Base-by-base conservation (phyloP, 2,329 filamentous ascomycete genomes). In the Exophiala alcalophila region DNA sequence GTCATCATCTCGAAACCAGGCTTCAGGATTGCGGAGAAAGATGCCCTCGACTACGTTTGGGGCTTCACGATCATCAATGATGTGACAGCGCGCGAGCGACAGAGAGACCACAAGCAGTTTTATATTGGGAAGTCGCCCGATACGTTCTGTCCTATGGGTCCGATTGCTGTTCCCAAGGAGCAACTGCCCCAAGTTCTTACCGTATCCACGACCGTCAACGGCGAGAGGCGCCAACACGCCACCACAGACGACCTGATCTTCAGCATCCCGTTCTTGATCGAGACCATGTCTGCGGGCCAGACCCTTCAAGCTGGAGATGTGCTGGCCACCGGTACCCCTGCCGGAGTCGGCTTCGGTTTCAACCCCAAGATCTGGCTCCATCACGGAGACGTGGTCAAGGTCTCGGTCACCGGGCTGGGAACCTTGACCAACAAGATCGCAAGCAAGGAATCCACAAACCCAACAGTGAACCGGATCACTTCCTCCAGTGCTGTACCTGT, bases 71-170 rank as follows among this genome's bases (percentile, higher is more conserved):
- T 77, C 25, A 66, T 73, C 29, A 79, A 80, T 51, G 76, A 79
- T 35, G 62, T 78, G n/a, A 76, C 75, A 0, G 73, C 74, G 0
- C 61, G 76, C 8, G 71, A 72, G 29, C 53, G 68, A 50, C 76
- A 80, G 56, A 59, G 73, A 18, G 74, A 80, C 34, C 76, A 80
- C 44, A 78, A 79, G 56, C 77, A 80, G 48, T 80, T 78, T 56
- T 79, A 72, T 41, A 70, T 80, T 34, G 76, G 76, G 65, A 79
- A 79, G 55, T 75, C 70, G 0, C 60, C 68, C 0, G 74, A 79
- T 54, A 76, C 73, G 0, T 78, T 72, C 49, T 78, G 74, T 47
- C 74, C 74, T 0, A 77, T 78, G 65, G 75, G 74, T 1, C 74
- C 74, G 0, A 64, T 77, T 16, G 73, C 74, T 5, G 69, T 77